Percentiles rank a stretch among this genome's conserved stretches.
Evolutionary conservation across 2,329 filamentous ascomycete species (phyloP).

Genomic region (Thelonectria rubi): DNA sequence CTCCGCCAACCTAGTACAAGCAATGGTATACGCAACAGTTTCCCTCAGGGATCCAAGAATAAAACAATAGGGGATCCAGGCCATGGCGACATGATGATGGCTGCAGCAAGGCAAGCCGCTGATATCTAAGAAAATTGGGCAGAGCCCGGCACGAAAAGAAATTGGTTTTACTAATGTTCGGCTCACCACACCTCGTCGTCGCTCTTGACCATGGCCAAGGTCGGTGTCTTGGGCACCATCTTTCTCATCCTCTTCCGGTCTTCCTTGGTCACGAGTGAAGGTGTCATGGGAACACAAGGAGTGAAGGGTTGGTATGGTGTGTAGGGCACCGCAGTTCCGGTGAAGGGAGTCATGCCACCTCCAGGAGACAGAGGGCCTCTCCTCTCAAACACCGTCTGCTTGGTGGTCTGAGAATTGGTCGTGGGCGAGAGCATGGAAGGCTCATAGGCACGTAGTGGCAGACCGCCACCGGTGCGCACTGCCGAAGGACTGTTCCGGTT

Average conservation of each 20-base stretch:
- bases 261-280: constrained; percentile 74
- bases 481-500: constrained; percentile 61
- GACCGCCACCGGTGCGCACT: constrained; percentile 63
- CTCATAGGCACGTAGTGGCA: constrained; percentile 71
- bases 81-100: constrained; percentile 40
- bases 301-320: constrained; percentile 83
- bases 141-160: constrained; percentile 27
- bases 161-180: constrained; percentile 6
- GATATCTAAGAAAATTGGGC: constrained; percentile 40
- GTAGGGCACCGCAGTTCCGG: constrained; percentile 72
- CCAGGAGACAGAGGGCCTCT: constrained; percentile 62
- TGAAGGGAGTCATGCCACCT: constrained; percentile 69
- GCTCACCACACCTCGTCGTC: constrained; percentile 71
- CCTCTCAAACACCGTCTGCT: constrained; percentile 72
- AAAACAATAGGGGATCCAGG: constrained; percentile 17
- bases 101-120: constrained; percentile 27
- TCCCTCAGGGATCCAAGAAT: constrained; percentile 14
- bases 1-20: constrained; percentile 4
- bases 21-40: constrained; percentile 24
- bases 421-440: constrained; percentile 62
- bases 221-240: constrained; percentile 70
- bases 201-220: constrained; percentile 68
- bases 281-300: constrained; percentile 78
- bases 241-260: constrained; percentile 76
- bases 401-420: constrained; percentile 59